phyloP scores from a whole-genome alignment of 345 rosid species.

The Gossypium sturtianum region DNA sequence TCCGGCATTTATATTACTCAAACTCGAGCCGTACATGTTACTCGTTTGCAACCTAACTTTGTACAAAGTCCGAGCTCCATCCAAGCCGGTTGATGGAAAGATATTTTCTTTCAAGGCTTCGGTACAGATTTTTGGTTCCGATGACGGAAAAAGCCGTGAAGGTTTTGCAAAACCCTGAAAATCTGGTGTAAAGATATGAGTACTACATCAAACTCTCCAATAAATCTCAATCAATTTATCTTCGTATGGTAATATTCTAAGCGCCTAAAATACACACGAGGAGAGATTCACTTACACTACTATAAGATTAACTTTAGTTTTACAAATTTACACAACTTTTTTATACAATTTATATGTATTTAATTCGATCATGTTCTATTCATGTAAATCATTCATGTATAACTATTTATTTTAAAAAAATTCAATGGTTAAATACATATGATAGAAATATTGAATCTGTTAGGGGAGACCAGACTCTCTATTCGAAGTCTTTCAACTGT shows the following conservation, averaged over 20 bases:
- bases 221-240: not conserved
- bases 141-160: slow-evolving; percentile 47
- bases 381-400: not conserved
- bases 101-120: slow-evolving; percentile 21
- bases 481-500: too few relatives aligned
- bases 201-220: not conserved
- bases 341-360: too few relatives aligned
- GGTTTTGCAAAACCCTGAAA: slow-evolving; percentile 76
- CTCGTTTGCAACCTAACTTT: slow-evolving; percentile 68
- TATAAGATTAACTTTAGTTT: too few relatives aligned
- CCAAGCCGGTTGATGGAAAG: slow-evolving; percentile 17
- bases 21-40: slow-evolving; percentile 54
- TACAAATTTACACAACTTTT: too few relatives aligned
- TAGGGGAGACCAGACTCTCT: too few relatives aligned
- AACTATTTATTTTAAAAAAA: not conserved
- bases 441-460: too few relatives aligned
- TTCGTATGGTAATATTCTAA: not conserved
- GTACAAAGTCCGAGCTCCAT: slow-evolving; percentile 38
- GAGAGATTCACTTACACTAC: not conserved
- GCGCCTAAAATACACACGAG: not conserved
- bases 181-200: slow-evolving; percentile 37
- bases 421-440: too few relatives aligned
- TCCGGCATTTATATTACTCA: slow-evolving; percentile 57
- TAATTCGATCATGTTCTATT: not conserved
- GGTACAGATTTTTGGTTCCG: slow-evolving; percentile 39